Evolutionary conservation across 257 asterid species (phyloP), one percentile per base, ranked within the genome.

Genomic region (Leptodermis oblonga): DNA sequence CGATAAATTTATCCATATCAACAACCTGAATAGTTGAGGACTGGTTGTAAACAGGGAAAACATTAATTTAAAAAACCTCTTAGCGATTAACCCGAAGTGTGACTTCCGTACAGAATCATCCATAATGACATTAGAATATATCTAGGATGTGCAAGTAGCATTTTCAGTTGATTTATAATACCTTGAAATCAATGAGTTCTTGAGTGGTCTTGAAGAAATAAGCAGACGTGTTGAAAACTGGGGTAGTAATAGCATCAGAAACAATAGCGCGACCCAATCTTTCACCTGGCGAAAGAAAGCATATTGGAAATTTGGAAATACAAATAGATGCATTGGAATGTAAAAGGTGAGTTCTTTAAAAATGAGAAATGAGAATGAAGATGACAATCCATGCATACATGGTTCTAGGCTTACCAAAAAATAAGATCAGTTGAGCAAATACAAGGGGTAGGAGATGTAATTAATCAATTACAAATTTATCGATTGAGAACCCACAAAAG

Each of bases 181-280:
- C 98, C 98, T 92, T 92, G 77, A 92, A 92, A 79, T 92, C 98
- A 78, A 92, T 77, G 48, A 92, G 92, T 67, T 92, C 94, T 11
- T 90, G 80, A 76, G 98, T 92, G 69, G 83, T 92, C 76, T 89
- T 85, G 83, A 92, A 92, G 90, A 78, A 86, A 80, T 92, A 92
- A 52, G 98, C 98, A 73, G 98, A 87, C 33, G 96, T 92, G 77
- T 92, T 92, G 69, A 92, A 86, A 69, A 89, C 89, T 22, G 98
- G 98, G 56, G 98, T 92, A 68, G 96, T 89, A 58, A 92, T 86
- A 63, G 96, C 90, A 86, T 92, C 98, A 60, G 90, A 85, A 67
- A 76, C 92, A 72, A 87, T 81, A 67, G 85, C 85, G 13, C 96
- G 95, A 65, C 95, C 95, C 83, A 87, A 86, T 85, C 98, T 85